phyloP scores from a whole-genome alignment of 768 basidiomycete species.

The Dioszegia crocea region DNA sequence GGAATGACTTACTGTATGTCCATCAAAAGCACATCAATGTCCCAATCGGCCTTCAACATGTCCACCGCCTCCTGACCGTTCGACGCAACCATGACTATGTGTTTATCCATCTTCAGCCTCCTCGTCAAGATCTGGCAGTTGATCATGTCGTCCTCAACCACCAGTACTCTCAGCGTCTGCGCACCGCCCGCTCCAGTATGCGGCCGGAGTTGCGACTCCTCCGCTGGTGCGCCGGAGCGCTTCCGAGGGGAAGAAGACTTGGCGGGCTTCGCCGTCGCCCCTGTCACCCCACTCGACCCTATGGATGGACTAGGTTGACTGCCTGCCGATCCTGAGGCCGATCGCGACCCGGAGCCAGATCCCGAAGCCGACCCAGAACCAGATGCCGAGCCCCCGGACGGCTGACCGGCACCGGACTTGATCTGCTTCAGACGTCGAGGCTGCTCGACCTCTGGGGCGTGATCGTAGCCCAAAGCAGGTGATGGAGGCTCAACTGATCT shows the following conservation, averaged over 20 bases:
- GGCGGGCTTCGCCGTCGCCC: background rate
- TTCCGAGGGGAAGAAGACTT: background rate
- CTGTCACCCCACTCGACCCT: background rate
- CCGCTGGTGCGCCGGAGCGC: too few relatives aligned
- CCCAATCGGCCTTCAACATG: constrained; percentile 57
- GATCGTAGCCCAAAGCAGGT: background rate
- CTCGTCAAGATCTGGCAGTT: constrained; percentile 69
- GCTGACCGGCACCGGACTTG: background rate
- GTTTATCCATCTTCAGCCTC: constrained; percentile 63
- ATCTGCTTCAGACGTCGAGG: background rate
- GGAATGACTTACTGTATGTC: constrained; percentile 76
- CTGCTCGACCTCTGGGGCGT: background rate
- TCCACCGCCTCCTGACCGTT: constrained; percentile 76
- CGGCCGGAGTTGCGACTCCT: too few relatives aligned
- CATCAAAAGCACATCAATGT: constrained; percentile 74
- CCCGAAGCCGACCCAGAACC: background rate
- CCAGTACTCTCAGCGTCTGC: constrained; percentile 17
- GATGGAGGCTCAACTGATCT: background rate
- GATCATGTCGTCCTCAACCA: constrained; percentile 63
- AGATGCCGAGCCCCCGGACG: background rate
- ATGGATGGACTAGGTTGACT: background rate
- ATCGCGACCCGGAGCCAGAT: background rate
- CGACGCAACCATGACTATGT: constrained; percentile 61
- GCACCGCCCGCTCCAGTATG: constrained; percentile 3
- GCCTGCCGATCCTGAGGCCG: background rate